Percentiles rank a stretch among this genome's conserved stretches.
Conservation (phyloP, 2,329 filamentous ascomycete species). For the Diaporthe longicolla region DNA sequence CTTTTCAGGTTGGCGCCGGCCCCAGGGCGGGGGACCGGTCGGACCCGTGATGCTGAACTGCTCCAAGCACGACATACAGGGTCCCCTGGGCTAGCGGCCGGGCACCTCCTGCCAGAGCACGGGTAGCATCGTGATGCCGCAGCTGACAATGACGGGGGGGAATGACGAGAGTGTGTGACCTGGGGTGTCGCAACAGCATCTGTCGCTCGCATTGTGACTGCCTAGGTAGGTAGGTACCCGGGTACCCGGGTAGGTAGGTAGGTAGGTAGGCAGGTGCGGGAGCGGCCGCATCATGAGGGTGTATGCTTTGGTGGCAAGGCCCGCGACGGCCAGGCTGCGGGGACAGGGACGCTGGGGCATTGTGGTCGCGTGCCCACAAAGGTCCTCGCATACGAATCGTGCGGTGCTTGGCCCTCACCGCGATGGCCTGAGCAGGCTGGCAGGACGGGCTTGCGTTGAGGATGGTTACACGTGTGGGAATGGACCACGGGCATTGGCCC, state of each 20-base stretch:
- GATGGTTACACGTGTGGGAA: conserved; percentile 28
- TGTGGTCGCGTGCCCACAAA: conserved; percentile 22
- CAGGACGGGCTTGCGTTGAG: not conserved
- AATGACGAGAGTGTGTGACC: not conserved
- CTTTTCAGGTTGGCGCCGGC: not conserved
- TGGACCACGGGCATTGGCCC: conserved; percentile 3
- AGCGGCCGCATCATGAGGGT: not conserved
- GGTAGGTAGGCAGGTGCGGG: too few relatives aligned
- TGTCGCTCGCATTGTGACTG: too few relatives aligned
- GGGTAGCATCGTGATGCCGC: too few relatives aligned
- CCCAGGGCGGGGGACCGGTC: too few relatives aligned
- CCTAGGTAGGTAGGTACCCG: too few relatives aligned
- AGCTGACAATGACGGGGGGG: conserved; percentile 1
- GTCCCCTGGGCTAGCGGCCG: too few relatives aligned
- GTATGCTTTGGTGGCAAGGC: not conserved
- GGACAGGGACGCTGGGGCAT: conserved; percentile 9
- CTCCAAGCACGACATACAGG: too few relatives aligned
- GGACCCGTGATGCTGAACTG: not conserved
- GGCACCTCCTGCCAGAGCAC: too few relatives aligned
- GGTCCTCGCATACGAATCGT: conserved; percentile 30
- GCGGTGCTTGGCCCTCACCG: conserved; percentile 3
- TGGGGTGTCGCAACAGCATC: too few relatives aligned
- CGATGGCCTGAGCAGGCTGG: not conserved
- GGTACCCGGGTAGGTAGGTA: too few relatives aligned
- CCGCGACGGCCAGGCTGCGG: not conserved